Evolutionary conservation across 352 stramenopile genomes (phyloP), one percentile per base, ranked within the genome.

Genomic region (Peronospora farinosa): DNA sequence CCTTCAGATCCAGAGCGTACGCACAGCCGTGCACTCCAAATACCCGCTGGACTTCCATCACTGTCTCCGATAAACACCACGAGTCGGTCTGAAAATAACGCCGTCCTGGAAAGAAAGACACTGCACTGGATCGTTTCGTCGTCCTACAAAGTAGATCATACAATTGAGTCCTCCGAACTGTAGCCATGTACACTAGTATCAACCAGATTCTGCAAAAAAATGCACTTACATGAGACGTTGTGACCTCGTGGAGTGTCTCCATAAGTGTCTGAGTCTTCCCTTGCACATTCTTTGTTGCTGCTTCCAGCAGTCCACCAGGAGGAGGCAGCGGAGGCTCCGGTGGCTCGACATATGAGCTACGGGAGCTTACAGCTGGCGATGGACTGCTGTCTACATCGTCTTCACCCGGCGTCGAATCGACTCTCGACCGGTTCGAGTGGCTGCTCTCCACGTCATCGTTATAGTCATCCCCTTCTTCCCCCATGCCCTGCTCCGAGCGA

Each of bases 1-100:
- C 74, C 76, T 54, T 80, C 70, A 15, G 65, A 69, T 8, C 76
- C 76, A 19, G 72, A 82, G 5, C 76, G 76, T 6, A 85, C 72
- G 48, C 76, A 87, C 6, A 87, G 61, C 30, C 65, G 60, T 37
- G 71, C 61, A 37, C 73, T 80, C 76, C 76, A 87, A 28, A 87
- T 72, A 3, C 76, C 76, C 0, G 72, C 76, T 5, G 73, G 73
- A 35, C 40, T 71, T 12, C 76, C 73, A 51, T 80, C 72, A 23
- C 72, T 84, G 47, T 87, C 73, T 7, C 75, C 72, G 23, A 87
- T 49, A 61, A 84, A 84, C 39, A 87, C 71, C 21, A 83, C 69
- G 6, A 84, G 54, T 25, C 75, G 63, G 40, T 87, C 75, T 5
- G 73, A 81, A 50, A 82, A 82, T 38, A 81, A 60, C 31, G 74